Evolutionary conservation across 2,329 filamentous ascomycete genomes (phyloP), one percentile per base, ranked within the genome.

Genomic region (Talaromyces sp.): DNA sequence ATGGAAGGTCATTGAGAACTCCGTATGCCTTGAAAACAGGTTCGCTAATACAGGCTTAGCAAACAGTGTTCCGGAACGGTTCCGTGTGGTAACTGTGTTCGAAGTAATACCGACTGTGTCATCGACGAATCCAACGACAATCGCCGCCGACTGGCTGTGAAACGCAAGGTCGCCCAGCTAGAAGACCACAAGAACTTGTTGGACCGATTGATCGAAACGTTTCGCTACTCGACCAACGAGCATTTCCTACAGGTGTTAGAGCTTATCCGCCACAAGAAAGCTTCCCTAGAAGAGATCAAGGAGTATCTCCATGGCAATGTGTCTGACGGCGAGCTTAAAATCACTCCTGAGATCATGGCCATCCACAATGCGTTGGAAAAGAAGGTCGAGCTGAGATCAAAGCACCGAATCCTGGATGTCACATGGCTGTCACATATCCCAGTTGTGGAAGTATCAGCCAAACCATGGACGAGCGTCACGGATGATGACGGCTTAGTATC

Each of bases 31-130:
- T 31, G 7, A n/a, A 31, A 42, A 36, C 16, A 53, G 9, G 10
- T 23, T 31, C 10, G 14, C 60, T 62, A 59, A 62, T 42, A 10
- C 28, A 28, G 16, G 40, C 6, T 70, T 76, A 74, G 40, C 77
- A 75, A 60, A 82, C 51, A 68, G 68, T 70, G 61, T 66, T 61
- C 61, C 56, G 67, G 69, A 50, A 64, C 65, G 5, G 42, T 58
- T 3, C 67, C 69, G 4, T 72, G 70, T 61, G 60, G 65, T 7
- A 65, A 63, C 14, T 73, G 70, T 56, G 51, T 56, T 31, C 61
- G 61, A n/a, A 64, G 57, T 28, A 62, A 68, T 30, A 65, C 62
- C 5, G 56, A 55, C 9, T 73, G 70, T 61, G 58, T 65, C 16
- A 65, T 70, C 57, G 66, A 70, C 40, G 62, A 65, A 42, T 60